Evolutionary conservation across 2,329 filamentous ascomycete species (phyloP), one percentile per base, ranked within the genome.

Genomic region (Lasiodiplodia theobromae): DNA sequence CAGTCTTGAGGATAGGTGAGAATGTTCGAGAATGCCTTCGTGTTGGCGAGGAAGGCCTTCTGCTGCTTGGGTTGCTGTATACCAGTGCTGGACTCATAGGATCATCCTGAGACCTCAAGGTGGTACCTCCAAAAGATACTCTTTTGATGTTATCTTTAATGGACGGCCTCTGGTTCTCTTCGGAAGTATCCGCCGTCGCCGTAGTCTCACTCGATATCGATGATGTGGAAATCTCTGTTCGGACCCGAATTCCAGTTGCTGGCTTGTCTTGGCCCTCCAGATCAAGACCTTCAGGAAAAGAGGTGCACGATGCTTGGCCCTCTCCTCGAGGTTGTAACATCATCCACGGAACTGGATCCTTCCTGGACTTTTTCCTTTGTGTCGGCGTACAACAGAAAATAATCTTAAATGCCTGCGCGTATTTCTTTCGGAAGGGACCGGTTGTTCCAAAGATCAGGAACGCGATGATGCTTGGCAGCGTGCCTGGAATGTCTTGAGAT

Each of bases 361-460:
- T 64, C 11, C 47, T 47, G 1, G 47, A 23, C 23, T 34, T 64
- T 38, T 31, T 31, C 16, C 28, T 52, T 21, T 52, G 60, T 11
- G n/a, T 18, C 18, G 18, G 10, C 6, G 44, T 10, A 38, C 63
- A 56, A 18, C 49, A 66, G 23, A 23, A 66, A 8, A 51, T 38
- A 12, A 16, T 25, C 25, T 51, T 38, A 40, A 58, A 14, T 18
- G 34, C 21, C 18, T n/a, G 38, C 5, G 28, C 58, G 28, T 65
- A 68, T 31, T 68, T 53, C 2, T 47, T 16, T 40, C 67, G 51
- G 25, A 65, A 68, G 4, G 57, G 51, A 8, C 25, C 52, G 4
- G 67, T 68, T 4, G 67, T 65, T n/a, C 67, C 67, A 23, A 68
- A 68, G 23, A 68, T 57, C 23, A 64, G 25, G 25, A 64, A 63